These are phyloP conservation scores for Aureobasidium subglaciale DNA, from an alignment of 2,329 filamentous ascomycete species.

Conservation along the genomic window DNA sequence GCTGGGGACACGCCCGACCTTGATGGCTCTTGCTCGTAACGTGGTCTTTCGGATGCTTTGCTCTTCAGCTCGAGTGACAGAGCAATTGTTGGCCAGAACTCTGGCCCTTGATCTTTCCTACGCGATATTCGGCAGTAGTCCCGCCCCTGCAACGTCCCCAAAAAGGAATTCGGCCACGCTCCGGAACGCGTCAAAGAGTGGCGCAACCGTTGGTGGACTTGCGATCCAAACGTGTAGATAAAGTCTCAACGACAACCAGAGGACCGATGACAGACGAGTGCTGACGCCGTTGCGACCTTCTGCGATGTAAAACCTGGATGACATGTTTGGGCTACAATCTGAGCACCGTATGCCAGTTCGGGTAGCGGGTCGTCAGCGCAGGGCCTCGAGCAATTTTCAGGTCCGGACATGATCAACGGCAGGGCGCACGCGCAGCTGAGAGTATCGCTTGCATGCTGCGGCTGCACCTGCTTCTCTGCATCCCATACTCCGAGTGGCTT, in stretches of 20 bases:
- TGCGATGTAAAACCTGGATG: not conserved
- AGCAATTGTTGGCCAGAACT: not conserved
- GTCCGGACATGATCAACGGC: not conserved
- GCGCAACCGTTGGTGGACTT: constrained; percentile 2
- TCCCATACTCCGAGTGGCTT: not conserved
- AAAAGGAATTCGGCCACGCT: constrained; percentile 3
- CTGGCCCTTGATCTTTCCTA: not conserved
- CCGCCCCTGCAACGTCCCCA: not conserved
- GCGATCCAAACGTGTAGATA: constrained; percentile 3
- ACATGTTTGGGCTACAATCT: not conserved
- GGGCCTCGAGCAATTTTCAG: not conserved
- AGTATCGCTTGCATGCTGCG: constrained; percentile 4
- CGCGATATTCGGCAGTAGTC: not conserved
- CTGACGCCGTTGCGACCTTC: not conserved
- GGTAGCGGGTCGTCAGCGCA: no score
- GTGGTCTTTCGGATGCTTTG: not conserved
- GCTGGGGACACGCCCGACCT: not conserved
- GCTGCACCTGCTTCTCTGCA: constrained; percentile 7
- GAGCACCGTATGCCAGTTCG: not conserved
- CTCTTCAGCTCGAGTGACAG: not conserved
- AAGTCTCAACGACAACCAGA: constrained; percentile 12
- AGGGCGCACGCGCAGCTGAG: constrained; percentile 6
- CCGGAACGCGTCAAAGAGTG: not conserved
- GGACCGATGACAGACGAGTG: not conserved
- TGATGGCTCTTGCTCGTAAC: not conserved